phyloP scores from a whole-genome alignment of 768 basidiomycete genomes.

The Harrya chromipes region DNA sequence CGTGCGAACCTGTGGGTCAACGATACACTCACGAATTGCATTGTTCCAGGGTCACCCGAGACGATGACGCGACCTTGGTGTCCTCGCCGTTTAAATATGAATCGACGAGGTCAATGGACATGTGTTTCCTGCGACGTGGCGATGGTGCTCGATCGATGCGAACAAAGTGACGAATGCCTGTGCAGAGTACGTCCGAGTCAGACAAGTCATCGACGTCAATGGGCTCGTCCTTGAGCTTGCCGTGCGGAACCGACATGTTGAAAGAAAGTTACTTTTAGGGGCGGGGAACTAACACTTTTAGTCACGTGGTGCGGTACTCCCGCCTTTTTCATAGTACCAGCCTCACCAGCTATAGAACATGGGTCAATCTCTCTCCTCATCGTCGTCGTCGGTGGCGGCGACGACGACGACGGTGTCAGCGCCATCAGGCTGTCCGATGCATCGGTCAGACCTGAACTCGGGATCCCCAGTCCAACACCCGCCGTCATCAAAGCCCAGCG shows the following conservation, averaged over 20 bases:
- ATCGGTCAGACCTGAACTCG: conserved; percentile 4
- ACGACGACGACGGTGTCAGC: neutral
- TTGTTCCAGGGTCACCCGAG: conserved; percentile 1
- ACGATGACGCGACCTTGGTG: conserved; percentile 2
- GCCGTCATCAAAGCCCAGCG: conserved; percentile 17
- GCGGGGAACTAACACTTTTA: neutral
- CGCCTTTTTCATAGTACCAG: neutral
- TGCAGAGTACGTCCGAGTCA: conserved; percentile 20
- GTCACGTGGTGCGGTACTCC: conserved; percentile 12
- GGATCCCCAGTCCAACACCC: conserved; percentile 45
- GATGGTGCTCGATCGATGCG: conserved; percentile 16
- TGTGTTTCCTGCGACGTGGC: conserved; percentile 12
- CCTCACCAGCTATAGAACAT: neutral
- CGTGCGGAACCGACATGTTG: conserved; percentile 2
- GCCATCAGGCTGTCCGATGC: conserved; percentile 12
- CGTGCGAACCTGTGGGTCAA: neutral
- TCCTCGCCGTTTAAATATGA: conserved; percentile 17
- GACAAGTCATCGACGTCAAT: conserved; percentile 30
- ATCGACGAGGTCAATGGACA: conserved; percentile 14
- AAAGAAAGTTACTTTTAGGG: neutral
- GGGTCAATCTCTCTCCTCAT: conserved; percentile 19
- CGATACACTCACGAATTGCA: conserved; percentile 3
- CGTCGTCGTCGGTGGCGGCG: neutral
- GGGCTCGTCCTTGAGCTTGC: conserved; percentile 6
- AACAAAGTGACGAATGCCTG: conserved; percentile 14